Conservation (phyloP, 768 basidiomycete species). For the Mycena chlorophos region DNA sequence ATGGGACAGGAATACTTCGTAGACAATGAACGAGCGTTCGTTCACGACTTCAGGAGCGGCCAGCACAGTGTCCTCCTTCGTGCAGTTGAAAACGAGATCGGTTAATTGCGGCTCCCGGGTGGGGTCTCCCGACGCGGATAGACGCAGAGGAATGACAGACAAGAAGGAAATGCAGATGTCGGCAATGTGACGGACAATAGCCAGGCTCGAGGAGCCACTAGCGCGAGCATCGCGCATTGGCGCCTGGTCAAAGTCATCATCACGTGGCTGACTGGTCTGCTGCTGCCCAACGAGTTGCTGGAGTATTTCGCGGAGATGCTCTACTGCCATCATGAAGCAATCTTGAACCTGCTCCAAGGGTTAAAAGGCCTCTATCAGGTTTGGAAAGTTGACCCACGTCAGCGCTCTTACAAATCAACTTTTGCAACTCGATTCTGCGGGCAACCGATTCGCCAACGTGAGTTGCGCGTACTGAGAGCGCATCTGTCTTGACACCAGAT, state of each 20-base stretch:
- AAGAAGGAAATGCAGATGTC: constrained; percentile 62
- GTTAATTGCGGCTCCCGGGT: constrained; percentile 64
- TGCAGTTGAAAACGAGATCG: constrained; percentile 50
- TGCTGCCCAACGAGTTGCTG: constrained; percentile 34
- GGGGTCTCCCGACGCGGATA: constrained; percentile 55
- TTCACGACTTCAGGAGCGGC: constrained; percentile 20
- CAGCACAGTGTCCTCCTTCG: constrained; percentile 26
- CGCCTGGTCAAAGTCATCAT: constrained; percentile 49
- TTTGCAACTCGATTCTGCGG: constrained; percentile 47
- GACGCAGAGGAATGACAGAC: constrained; percentile 61
- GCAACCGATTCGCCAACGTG: constrained; percentile 13
- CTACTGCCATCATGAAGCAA: constrained; percentile 30
- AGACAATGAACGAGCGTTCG: constrained; percentile 60
- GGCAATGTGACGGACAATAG: constrained; percentile 37
- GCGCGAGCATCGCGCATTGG: constrained; percentile 43
- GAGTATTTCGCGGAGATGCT: constrained; percentile 43
- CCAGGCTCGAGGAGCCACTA: constrained; percentile 30
- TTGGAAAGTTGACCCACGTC: constrained; percentile 53
- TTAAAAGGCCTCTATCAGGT: background rate
- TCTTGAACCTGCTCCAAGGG: constrained; percentile 52
- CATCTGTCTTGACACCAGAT: constrained; percentile 65
- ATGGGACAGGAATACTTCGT: constrained; percentile 54
- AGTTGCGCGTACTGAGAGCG: constrained; percentile 39
- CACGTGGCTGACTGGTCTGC: constrained; percentile 18
- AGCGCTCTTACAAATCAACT: constrained; percentile 62